Percentiles rank a stretch among this genome's conserved stretches.
phyloP scores from a whole-genome alignment of 2,329 filamentous ascomycete genomes.

The Diplodia intermedia region DNA sequence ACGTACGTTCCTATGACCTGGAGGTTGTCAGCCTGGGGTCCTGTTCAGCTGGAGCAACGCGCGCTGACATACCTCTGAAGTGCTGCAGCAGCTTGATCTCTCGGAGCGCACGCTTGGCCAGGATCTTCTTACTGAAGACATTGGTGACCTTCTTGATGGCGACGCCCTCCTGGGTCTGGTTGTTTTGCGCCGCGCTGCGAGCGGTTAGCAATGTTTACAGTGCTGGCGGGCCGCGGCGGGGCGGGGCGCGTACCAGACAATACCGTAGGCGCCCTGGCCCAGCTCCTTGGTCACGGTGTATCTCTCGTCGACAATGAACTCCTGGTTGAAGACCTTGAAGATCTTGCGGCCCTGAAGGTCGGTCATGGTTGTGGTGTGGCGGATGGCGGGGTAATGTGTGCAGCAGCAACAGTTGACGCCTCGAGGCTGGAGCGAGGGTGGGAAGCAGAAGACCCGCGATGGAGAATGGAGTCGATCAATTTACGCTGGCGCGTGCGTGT shows the following conservation, averaged over 20 bases:
- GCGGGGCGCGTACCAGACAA: conserved; percentile 80
- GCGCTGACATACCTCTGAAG: conserved; percentile 67
- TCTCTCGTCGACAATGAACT: conserved; percentile 97
- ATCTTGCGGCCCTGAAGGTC: conserved; percentile 79
- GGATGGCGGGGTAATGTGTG: conserved; percentile 13
- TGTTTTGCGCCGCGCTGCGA: conserved; percentile 86
- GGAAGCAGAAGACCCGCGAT: conserved; percentile 7
- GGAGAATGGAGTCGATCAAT: neutral
- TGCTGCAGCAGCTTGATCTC: conserved; percentile 99
- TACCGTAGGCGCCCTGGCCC: conserved; percentile 96
- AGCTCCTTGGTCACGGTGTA: conserved; percentile 99
- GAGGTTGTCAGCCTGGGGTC: conserved; percentile 37
- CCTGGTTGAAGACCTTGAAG: conserved; percentile 99
- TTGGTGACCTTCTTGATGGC: conserved; percentile 99
- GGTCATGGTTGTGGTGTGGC: conserved; percentile 55
- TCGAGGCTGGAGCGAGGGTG: conserved; percentile 3
- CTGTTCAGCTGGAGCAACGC: conserved; percentile 31
- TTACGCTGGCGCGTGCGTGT: conserved; percentile 4
- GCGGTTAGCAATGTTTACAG: conserved; percentile 38
- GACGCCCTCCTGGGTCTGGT: conserved; percentile 87
- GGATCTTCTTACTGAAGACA: conserved; percentile 99
- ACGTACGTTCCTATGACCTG: conserved; percentile 57
- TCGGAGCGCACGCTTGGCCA: conserved; percentile 94
- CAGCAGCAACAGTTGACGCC: conserved; percentile 5
- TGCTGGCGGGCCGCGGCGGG: conserved; percentile 23